A percentile compares a stretch with the other conserved stretches of the same genome.
phyloP scores from a whole-genome alignment of 805 yeast genomes.

The Kazachstania africana region DNA sequence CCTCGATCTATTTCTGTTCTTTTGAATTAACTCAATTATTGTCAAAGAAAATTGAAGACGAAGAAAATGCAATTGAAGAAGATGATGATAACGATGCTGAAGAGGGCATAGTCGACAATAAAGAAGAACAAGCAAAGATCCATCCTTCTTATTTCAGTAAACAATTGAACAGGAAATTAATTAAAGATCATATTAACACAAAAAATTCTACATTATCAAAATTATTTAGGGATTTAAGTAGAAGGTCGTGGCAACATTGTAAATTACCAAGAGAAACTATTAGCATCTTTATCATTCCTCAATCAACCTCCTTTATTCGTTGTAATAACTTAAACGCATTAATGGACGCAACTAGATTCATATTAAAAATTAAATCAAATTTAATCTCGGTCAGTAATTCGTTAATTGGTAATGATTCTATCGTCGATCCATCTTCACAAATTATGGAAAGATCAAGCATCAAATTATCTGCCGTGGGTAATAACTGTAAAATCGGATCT shows the following conservation, averaged over 20 bases:
- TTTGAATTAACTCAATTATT: constrained; percentile 42
- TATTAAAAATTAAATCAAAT: constrained; percentile 44
- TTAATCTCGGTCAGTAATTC: constrained; percentile 46
- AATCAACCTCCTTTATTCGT: constrained; percentile 59
- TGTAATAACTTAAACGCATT: constrained; percentile 69
- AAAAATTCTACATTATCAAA: constrained; percentile 49
- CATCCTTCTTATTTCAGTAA: constrained; percentile 23
- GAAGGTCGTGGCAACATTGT: constrained; percentile 85
- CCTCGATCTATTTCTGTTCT: constrained; percentile 59
- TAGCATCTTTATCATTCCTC: constrained; percentile 60
- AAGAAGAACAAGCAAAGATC: constrained; percentile 11
- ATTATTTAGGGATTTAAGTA: constrained; percentile 73
- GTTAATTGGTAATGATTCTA: constrained; percentile 77
- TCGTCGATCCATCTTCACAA: constrained; percentile 55
- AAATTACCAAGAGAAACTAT: constrained; percentile 40
- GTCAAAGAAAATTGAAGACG: constrained; percentile 2
- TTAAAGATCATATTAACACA: constrained; percentile 19
- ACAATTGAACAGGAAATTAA: constrained; percentile 11
- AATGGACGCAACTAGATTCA: constrained; percentile 78
- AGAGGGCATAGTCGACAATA: constrained; percentile 1
- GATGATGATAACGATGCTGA: constrained; percentile 7
- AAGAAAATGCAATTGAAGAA: background rate
- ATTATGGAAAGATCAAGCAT: constrained; percentile 79
- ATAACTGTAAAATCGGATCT: constrained; percentile 65
- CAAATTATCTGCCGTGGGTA: constrained; percentile 74